A percentile compares a stretch with the other conserved stretches of the same genome.
Evolutionary conservation across 2,329 filamentous ascomycete genomes (phyloP).

Genomic region (Ilyonectria sp.): DNA sequence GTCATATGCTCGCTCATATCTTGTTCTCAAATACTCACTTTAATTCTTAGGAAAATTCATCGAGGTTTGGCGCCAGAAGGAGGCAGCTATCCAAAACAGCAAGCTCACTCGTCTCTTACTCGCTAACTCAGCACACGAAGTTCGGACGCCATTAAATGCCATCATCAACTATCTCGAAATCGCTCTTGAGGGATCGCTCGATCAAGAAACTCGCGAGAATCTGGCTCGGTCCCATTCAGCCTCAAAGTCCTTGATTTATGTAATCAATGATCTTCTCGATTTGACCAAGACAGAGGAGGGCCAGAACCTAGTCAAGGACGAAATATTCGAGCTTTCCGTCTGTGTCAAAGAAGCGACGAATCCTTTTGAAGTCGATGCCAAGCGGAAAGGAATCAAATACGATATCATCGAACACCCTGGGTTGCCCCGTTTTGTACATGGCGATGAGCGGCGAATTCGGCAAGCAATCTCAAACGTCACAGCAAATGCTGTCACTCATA

Average conservation of each 20-base stretch:
- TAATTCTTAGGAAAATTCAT: conserved; percentile 76
- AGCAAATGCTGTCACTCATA: conserved; percentile 89
- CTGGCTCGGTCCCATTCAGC: conserved; percentile 88
- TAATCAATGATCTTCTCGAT: conserved; percentile 93
- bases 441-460: conserved; percentile 84
- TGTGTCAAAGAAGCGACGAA: conserved; percentile 85
- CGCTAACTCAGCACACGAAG: conserved; percentile 92
- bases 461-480: conserved; percentile 88
- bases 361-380: conserved; percentile 81
- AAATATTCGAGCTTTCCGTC: conserved; percentile 79
- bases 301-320: conserved; percentile 83
- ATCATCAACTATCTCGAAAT: conserved; percentile 97
- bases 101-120: conserved; percentile 84
- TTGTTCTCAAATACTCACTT: neutral
- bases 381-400: conserved; percentile 81
- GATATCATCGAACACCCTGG: conserved; percentile 77
- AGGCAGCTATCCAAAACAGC: conserved; percentile 85
- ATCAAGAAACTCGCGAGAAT: conserved; percentile 88
- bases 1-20: neutral
- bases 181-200: conserved; percentile 84
- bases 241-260: conserved; percentile 92
- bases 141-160: conserved; percentile 90
- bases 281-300: conserved; percentile 91
- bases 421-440: conserved; percentile 79
- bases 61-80: conserved; percentile 93